Evolutionary conservation across 495 filamentous ascomycete genomes (phyloP).

Genomic region (Talaromyces liani): DNA sequence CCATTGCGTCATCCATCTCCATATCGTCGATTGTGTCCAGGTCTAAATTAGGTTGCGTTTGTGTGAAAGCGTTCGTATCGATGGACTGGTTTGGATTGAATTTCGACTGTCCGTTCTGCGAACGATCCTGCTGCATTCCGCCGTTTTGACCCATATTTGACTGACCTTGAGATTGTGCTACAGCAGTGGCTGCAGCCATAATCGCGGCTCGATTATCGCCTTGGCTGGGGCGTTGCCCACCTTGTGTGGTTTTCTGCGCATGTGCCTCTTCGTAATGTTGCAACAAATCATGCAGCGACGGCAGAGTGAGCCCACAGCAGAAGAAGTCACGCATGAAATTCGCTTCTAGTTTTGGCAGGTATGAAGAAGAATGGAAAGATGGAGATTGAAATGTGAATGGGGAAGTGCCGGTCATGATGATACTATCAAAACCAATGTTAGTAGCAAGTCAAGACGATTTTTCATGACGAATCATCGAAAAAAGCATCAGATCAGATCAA

Average conservation of each 20-base stretch:
- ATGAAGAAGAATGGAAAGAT: conserved; percentile 94
- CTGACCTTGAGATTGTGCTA: conserved; percentile 48
- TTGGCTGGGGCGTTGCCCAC: conserved; percentile 48
- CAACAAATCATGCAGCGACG: conserved; percentile 86
- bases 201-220: conserved; percentile 49
- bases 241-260: conserved; percentile 56
- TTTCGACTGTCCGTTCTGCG: conserved; percentile 36
- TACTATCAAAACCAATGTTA: conserved; percentile 44
- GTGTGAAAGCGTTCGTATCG: conserved; percentile 12
- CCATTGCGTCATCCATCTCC: conserved; percentile 87
- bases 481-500: background rate
- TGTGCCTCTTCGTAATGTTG: conserved; percentile 96
- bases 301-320: conserved; percentile 81
- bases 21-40: conserved; percentile 89
- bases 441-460: background rate
- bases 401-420: conserved; percentile 94
- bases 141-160: conserved; percentile 29
- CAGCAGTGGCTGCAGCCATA: conserved; percentile 47
- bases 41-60: conserved; percentile 46
- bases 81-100: conserved; percentile 29
- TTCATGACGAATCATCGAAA: background rate
- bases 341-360: conserved; percentile 94
- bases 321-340: conserved; percentile 94
- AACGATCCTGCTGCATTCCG: conserved; percentile 33
- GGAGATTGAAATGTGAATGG: conserved; percentile 86